These are phyloP conservation scores for Beta lomatogona DNA, from an alignment of 179 eudicot species.

Conservation along the genomic window DNA sequence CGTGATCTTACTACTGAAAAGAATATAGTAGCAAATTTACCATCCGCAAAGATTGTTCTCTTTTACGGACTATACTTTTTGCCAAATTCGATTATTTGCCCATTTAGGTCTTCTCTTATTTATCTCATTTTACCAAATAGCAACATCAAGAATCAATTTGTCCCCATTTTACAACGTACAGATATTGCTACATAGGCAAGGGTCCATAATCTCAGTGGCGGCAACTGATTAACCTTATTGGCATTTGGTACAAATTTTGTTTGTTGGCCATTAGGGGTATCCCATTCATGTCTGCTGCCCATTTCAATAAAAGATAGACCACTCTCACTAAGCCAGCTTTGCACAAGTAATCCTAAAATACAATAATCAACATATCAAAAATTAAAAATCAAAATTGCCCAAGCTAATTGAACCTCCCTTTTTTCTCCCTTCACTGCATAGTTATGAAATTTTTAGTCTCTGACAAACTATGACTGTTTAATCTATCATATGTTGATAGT, in stretches of 20 bases:
- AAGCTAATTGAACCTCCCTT: too few relatives aligned
- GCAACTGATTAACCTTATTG: not conserved
- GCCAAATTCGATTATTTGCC: not conserved
- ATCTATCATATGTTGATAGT: too few relatives aligned
- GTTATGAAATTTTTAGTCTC: too few relatives aligned
- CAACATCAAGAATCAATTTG: constrained; percentile 7
- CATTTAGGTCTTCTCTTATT: not conserved
- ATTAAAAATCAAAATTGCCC: too few relatives aligned
- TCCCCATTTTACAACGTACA: not conserved
- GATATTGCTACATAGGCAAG: constrained; percentile 5
- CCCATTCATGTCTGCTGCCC: not conserved
- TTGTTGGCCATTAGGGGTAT: constrained; percentile 7
- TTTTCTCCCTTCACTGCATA: too few relatives aligned
- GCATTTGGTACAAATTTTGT: not conserved
- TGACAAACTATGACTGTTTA: too few relatives aligned
- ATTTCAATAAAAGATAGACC: not conserved
- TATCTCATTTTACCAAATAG: constrained; percentile 8
- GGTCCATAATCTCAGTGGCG: not conserved
- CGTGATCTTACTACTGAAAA: too few relatives aligned
- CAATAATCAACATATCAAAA: too few relatives aligned
- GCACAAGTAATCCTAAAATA: too few relatives aligned
- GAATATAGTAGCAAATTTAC: too few relatives aligned
- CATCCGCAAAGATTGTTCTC: too few relatives aligned
- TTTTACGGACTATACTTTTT: not conserved
- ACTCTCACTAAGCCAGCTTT: too few relatives aligned